Evolutionary conservation across 345 rosid genomes (phyloP), one percentile per base, ranked within the genome.

Genomic region (Leavenworthia alabamica): DNA sequence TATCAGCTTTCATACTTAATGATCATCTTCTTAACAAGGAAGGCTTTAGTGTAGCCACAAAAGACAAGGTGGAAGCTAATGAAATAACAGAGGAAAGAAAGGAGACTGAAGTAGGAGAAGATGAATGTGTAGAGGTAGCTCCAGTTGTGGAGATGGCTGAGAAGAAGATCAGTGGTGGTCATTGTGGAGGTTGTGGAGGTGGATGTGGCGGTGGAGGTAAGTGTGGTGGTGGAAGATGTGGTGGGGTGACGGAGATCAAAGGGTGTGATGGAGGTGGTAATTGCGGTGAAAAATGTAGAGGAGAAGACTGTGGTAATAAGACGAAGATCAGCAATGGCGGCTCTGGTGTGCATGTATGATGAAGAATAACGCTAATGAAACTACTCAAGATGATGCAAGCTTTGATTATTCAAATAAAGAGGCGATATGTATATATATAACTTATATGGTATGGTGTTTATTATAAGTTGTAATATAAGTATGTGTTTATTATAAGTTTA

Each of bases 1-100:
- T 86, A 46, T 78, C 82, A 32, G 78, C 88, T 54, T 89, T 89
- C 64, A 83, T 93, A 75, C 71, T 93, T 68, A 58, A 66, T 55
- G 56, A 81, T 64, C 62, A 81, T 64, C 62, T 68, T 53, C 44
- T 77, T 62, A 70, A 77, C 74, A 83, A 71, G 45, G 54, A 71
- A 68, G 84, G 88, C 48, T 72, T 66, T 36, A 22, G 42, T 55
- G 71, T 79, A 57, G 51, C 74, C 28, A 50, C 40, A 20, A 65
- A 72, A 73, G 66, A 26, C 39, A 44, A 10, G 48, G 69, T 55
- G 64, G 35, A 62, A 19, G 64, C 74, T 16, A 46, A 57, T 52
- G 67, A 2, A 10, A 49, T 50, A 47, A 61, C 28, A 22, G 72
- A 60, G 29, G 73, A 72, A 46, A 65, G 19, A 16, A 61, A 47